Evolutionary conservation across 139 green algal species (phyloP).

Genomic region (Asterochloris erici): DNA sequence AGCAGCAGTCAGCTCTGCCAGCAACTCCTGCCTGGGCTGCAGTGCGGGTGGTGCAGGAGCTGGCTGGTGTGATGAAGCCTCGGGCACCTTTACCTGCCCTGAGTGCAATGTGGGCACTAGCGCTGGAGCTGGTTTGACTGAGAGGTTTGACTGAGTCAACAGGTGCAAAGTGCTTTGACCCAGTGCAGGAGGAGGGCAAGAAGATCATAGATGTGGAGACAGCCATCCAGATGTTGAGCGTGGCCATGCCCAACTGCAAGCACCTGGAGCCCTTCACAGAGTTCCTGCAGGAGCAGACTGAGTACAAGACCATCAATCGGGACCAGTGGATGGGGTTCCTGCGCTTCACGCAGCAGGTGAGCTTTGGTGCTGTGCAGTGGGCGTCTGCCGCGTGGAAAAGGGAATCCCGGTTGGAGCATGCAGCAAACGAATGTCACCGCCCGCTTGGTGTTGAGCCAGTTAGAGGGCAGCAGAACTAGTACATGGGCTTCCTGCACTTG

Average conservation of each 20-base stretch:
- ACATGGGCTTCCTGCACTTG: too few relatives aligned
- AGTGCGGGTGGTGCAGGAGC: too few relatives aligned
- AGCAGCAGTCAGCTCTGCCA: too few relatives aligned
- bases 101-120: neutral
- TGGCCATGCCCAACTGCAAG: conserved; percentile 35
- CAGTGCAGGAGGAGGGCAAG: conserved; percentile 40
- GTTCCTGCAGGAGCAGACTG: conserved; percentile 46
- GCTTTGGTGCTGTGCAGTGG: too few relatives aligned
- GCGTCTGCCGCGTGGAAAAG: too few relatives aligned
- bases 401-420: too few relatives aligned
- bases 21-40: too few relatives aligned
- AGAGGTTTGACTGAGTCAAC: neutral
- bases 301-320: conserved; percentile 55
- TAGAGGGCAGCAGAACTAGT: too few relatives aligned
- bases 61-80: too few relatives aligned
- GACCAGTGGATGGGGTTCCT: conserved; percentile 61
- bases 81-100: neutral
- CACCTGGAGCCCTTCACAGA: conserved; percentile 36
- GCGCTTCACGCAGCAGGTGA: conserved; percentile 46
- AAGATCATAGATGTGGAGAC: conserved; percentile 53
- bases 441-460: too few relatives aligned
- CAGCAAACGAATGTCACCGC: too few relatives aligned
- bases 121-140: neutral
- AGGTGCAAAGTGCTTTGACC: neutral
- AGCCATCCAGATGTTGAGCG: conserved; percentile 47